Evolutionary conservation across 495 filamentous ascomycete genomes (phyloP).

Genomic region (Pyrenula massariospora): DNA sequence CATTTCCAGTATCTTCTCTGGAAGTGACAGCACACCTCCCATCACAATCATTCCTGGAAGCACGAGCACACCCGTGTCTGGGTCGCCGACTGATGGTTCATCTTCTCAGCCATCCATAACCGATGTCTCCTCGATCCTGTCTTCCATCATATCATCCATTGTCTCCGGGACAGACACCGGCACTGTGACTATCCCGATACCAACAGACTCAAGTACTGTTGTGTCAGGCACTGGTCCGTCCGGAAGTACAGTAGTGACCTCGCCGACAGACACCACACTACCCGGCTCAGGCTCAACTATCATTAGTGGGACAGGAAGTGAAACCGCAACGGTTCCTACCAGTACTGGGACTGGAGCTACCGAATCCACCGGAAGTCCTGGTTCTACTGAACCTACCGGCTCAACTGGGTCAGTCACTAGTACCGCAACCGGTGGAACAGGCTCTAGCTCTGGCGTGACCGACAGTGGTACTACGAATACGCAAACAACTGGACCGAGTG

Average conservation of each 20-base stretch:
- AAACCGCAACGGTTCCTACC: neutral
- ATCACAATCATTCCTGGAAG: neutral
- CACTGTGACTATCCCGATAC: neutral
- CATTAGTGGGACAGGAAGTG: neutral
- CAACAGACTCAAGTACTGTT: neutral
- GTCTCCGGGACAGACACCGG: neutral
- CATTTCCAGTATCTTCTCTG: neutral
- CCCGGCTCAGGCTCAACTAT: neutral
- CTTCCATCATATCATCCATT: neutral
- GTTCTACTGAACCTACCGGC: neutral
- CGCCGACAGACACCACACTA: neutral
- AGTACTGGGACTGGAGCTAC: neutral
- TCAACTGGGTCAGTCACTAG: neutral
- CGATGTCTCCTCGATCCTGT: neutral
- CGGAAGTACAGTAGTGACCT: neutral
- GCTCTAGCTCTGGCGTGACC: conserved; percentile 5
- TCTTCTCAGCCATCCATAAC: neutral
- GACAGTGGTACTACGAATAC: conserved; percentile 4
- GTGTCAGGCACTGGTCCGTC: neutral
- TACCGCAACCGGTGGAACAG: neutral
- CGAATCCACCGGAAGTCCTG: neutral
- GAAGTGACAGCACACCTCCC: neutral
- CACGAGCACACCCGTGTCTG: neutral
- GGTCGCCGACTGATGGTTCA: no score
- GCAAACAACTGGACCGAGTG: neutral